phyloP scores from a whole-genome alignment of 2,329 filamentous ascomycete species.

The Botrytis medusae region DNA sequence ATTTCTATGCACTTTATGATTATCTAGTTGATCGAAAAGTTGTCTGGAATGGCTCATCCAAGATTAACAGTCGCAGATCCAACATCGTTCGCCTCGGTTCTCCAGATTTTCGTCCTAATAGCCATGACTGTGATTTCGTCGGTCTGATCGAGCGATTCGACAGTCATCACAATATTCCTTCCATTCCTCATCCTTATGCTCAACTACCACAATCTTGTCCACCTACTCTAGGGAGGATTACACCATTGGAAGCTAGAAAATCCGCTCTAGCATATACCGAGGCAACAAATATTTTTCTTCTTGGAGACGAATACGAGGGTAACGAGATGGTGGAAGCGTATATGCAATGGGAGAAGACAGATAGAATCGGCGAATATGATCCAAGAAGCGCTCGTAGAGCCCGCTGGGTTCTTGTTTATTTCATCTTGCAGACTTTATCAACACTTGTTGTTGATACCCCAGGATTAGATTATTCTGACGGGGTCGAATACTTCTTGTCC shows the following conservation, averaged over 20 bases:
- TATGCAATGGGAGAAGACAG: constrained; percentile 55
- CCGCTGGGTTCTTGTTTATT: constrained; percentile 62
- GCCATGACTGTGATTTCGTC: constrained; percentile 58
- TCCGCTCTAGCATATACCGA: constrained; percentile 55
- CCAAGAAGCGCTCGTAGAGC: constrained; percentile 56
- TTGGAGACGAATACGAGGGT: constrained; percentile 53
- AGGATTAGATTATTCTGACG: constrained; percentile 51
- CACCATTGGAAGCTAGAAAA: constrained; percentile 34
- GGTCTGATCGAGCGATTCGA: constrained; percentile 67
- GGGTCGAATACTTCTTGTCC: constrained; percentile 57
- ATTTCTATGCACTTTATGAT: constrained; percentile 69
- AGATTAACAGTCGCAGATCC: constrained; percentile 62
- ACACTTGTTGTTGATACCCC: constrained; percentile 59
- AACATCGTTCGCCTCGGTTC: constrained; percentile 56
- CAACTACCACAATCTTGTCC: constrained; percentile 56
- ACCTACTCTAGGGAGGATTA: constrained; percentile 25
- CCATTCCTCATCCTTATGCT: constrained; percentile 67
- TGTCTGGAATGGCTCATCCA: constrained; percentile 63
- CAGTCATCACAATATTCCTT: constrained; percentile 60
- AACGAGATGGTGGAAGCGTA: constrained; percentile 58
- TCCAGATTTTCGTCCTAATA: constrained; percentile 47
- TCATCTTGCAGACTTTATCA: constrained; percentile 58
- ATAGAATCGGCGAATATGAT: constrained; percentile 51
- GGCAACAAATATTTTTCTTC: constrained; percentile 57
- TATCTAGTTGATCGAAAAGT: constrained; percentile 68